Percentiles rank a stretch among this genome's conserved stretches.
Conservation (phyloP, 2,329 filamentous ascomycete species). For the Alternaria sp. region DNA sequence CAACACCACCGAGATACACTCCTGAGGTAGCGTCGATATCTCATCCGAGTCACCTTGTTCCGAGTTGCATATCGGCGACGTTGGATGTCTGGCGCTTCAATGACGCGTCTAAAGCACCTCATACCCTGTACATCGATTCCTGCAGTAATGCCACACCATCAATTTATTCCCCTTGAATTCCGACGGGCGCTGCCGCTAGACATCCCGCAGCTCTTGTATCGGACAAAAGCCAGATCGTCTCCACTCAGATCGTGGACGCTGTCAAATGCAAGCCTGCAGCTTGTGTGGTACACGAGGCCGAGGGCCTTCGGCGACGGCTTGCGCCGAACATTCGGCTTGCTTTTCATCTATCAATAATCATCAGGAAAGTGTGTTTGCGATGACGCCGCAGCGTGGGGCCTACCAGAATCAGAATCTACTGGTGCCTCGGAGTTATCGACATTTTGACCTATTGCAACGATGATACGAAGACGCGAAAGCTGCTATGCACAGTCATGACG, state of each 20-base stretch:
- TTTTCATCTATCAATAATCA: constrained; percentile 5
- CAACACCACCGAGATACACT: not conserved
- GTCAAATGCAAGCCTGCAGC: constrained; percentile 8
- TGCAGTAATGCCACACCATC: not conserved
- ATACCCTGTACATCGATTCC: not conserved
- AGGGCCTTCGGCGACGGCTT: constrained; percentile 7
- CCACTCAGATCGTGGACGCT: constrained; percentile 5
- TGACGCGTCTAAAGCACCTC: constrained; percentile 9
- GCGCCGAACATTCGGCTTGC: not conserved
- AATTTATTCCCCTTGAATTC: constrained; percentile 1
- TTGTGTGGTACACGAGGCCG: constrained; percentile 1
- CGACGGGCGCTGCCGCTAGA: not conserved
- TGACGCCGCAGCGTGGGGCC: not conserved
- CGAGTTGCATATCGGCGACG: constrained; percentile 10
- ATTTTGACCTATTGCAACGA: too few relatives aligned
- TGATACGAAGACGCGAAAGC: too few relatives aligned
- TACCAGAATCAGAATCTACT: not conserved
- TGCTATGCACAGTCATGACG: too few relatives aligned
- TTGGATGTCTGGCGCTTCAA: constrained; percentile 3
- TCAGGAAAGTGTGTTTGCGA: not conserved
- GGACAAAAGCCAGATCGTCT: not conserved
- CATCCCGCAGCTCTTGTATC: constrained; percentile 6
- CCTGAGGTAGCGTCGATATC: not conserved
- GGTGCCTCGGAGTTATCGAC: not conserved
- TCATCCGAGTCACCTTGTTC: not conserved